Evolutionary conservation across 1,284 basidiomycete genomes (phyloP).

Genomic region (Pterulicium gracile): DNA sequence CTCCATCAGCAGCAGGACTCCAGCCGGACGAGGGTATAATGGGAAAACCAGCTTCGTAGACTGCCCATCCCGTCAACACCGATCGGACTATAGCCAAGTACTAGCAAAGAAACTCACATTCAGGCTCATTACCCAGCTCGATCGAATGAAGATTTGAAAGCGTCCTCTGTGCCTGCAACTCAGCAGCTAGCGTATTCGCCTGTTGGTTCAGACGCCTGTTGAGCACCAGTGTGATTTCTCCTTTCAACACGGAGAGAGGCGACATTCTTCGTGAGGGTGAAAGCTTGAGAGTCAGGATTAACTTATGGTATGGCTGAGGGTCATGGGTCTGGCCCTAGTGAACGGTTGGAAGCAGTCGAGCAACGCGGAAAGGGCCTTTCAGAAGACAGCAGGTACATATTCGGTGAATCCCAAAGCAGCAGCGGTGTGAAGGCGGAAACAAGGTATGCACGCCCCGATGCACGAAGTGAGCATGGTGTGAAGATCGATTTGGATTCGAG

Average conservation of each 20-base stretch:
- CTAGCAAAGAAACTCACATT: conserved; percentile 19
- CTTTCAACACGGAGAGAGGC: conserved; percentile 21
- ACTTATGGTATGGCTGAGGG: no score
- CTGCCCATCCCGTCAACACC: conserved; percentile 5
- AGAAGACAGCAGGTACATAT: no score
- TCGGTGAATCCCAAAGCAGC: no score
- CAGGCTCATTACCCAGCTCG: conserved; percentile 35
- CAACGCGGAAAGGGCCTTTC: no score
- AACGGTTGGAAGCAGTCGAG: no score
- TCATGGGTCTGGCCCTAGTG: no score
- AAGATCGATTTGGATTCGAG: no score
- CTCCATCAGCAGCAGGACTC: conserved; percentile 14
- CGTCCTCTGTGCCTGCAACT: conserved; percentile 20
- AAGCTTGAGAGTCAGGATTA: no score
- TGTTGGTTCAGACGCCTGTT: conserved; percentile 31
- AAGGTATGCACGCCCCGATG: no score
- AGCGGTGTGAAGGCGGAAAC: no score
- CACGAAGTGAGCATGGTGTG: no score
- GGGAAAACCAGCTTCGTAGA: conserved; percentile 11
- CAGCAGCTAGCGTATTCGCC: conserved; percentile 25
- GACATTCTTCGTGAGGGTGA: no score
- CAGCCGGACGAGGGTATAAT: conserved; percentile 11
- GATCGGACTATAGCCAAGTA: not conserved
- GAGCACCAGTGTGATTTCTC: conserved; percentile 28
- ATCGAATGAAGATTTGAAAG: conserved; percentile 27